Percentiles rank a stretch among this genome's conserved stretches.
Evolutionary conservation across 306 rosid species (phyloP).

Genomic region (Cotoneaster glaucophyllus): DNA sequence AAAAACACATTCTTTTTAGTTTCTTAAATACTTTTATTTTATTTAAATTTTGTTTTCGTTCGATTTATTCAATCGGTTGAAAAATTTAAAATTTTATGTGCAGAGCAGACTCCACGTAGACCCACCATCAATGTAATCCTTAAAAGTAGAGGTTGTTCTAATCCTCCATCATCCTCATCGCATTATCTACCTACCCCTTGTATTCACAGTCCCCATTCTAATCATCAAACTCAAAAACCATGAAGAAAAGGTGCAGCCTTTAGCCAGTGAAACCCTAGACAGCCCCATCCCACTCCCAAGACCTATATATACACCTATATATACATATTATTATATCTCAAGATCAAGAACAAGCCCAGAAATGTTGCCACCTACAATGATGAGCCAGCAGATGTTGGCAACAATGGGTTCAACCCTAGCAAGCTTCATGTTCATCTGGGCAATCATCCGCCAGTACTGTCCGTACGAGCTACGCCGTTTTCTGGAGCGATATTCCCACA

Average conservation of each 20-base stretch:
- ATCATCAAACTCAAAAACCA: not conserved
- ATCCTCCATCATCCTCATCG: not conserved
- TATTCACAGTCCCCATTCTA: not conserved
- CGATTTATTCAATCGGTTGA: no score
- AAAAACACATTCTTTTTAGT: no score
- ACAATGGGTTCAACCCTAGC: conserved; percentile 77
- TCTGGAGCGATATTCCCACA: conserved; percentile 38
- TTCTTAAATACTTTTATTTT: no score
- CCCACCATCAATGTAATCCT: not conserved
- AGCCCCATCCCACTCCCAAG: not conserved
- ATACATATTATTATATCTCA: not conserved
- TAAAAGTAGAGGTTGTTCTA: no score
- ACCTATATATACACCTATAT: not conserved
- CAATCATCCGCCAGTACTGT: conserved; percentile 80
- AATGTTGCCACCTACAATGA: conserved; percentile 39
- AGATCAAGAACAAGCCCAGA: not conserved
- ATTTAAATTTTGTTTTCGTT: no score
- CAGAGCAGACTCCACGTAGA: not conserved
- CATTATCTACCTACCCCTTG: not conserved
- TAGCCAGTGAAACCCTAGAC: not conserved
- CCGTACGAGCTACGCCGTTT: conserved; percentile 54
- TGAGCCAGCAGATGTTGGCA: conserved; percentile 69
- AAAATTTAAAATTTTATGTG: no score
- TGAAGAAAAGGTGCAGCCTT: not conserved
- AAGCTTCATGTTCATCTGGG: conserved; percentile 76